Evolutionary conservation across 177 flowering plant species (phyloP).

Genomic region (Vitis hybrid): DNA sequence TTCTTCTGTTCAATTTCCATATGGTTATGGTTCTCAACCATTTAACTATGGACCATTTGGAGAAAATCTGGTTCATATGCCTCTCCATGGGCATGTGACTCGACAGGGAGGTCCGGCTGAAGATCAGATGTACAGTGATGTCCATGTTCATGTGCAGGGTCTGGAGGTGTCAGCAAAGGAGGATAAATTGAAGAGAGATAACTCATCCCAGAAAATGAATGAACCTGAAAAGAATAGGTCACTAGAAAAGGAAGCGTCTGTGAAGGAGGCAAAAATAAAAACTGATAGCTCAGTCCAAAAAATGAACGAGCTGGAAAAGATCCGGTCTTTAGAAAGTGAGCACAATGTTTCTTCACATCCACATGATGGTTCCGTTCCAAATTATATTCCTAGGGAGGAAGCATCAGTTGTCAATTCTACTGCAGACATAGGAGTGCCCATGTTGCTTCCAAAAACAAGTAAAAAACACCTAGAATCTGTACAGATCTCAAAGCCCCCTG

Average conservation of each 20-base stretch:
- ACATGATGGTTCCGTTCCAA: conserved; percentile 16
- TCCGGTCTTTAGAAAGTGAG: conserved; percentile 26
- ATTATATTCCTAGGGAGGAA: conserved; percentile 21
- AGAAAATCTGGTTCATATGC: conserved; percentile 17
- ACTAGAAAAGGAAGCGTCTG: conserved; percentile 10
- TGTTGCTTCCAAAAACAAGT: conserved; percentile 18
- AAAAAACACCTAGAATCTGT: conserved; percentile 23
- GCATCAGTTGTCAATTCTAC: conserved; percentile 14
- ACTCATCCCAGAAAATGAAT: conserved; percentile 9
- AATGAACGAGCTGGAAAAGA: conserved; percentile 26
- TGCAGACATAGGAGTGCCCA: conserved; percentile 14
- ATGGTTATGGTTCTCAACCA: conserved; percentile 19
- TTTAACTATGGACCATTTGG: conserved; percentile 22
- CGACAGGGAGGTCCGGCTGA: conserved; percentile 23
- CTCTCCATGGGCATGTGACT: conserved; percentile 8
- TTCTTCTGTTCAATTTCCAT: conserved; percentile 11
- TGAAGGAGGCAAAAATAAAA: conserved; percentile 36
- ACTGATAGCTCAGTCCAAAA: conserved; percentile 29
- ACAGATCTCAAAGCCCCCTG: conserved; percentile 16
- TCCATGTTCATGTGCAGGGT: background rate
- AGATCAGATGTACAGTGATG: conserved; percentile 19
- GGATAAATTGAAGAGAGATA: conserved; percentile 15
- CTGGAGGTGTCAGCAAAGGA: conserved; percentile 3
- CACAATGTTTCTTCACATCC: conserved; percentile 13
- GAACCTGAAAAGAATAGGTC: conserved; percentile 10